Evolutionary conservation across 495 filamentous ascomycete species (phyloP).

Genomic region (Penicillium cosmopolitanum): DNA sequence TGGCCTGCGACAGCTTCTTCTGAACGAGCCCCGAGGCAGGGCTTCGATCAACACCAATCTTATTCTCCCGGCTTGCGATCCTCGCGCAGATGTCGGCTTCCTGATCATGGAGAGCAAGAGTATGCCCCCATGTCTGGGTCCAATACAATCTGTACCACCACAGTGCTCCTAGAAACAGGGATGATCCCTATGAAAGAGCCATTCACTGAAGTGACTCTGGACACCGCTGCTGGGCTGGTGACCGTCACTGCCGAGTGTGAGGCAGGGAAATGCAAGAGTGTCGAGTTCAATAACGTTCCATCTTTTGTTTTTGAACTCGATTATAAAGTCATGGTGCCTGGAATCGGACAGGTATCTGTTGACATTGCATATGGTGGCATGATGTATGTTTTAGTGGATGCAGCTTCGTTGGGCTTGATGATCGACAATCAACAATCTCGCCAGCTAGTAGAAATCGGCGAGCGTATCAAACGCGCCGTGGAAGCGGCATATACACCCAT

Average conservation of each 20-base stretch:
- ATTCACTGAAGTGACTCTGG: slow-evolving; percentile 28
- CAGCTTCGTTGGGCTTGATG: slow-evolving; percentile 25
- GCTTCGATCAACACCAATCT: slow-evolving; percentile 39
- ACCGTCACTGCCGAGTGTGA: slow-evolving; percentile 36
- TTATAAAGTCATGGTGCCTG: slow-evolving; percentile 33
- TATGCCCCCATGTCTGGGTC: slow-evolving; percentile 43
- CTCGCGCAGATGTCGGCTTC: slow-evolving; percentile 40
- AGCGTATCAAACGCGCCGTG: slow-evolving; percentile 38
- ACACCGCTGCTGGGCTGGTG: slow-evolving; percentile 39
- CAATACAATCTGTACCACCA: slow-evolving; percentile 40
- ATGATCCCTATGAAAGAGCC: slow-evolving; percentile 45
- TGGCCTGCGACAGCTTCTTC: slow-evolving; percentile 35
- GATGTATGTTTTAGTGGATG: slow-evolving; percentile 42
- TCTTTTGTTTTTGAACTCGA: slow-evolving; percentile 40
- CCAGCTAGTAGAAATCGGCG: slow-evolving; percentile 32
- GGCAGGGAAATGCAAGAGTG: slow-evolving; percentile 38
- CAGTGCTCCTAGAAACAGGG: slow-evolving; percentile 40
- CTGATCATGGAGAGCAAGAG: slow-evolving; percentile 46
- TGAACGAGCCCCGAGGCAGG: slow-evolving; percentile 43
- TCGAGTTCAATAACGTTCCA: slow-evolving; percentile 41
- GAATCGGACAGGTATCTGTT: slow-evolving; percentile 29
- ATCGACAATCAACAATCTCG: slow-evolving; percentile 24
- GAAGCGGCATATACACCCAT: slow-evolving; percentile 28
- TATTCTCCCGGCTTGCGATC: slow-evolving; percentile 39
- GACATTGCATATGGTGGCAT: slow-evolving; percentile 44